phyloP scores from a whole-genome alignment of 768 basidiomycete species.

The Serendipita indica region DNA sequence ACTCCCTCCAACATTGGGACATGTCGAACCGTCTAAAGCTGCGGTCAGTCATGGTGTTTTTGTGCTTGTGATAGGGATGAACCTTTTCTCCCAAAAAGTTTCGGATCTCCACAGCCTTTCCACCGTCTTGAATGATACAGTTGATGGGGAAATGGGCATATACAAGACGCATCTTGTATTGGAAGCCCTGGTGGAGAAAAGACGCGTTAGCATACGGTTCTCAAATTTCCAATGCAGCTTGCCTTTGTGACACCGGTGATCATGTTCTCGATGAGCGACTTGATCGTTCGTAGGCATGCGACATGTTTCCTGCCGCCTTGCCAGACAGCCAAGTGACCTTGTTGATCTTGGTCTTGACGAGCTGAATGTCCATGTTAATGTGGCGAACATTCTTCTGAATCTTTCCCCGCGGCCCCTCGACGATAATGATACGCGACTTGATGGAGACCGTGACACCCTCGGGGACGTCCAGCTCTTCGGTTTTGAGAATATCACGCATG shows the following conservation, averaged over 20 bases:
- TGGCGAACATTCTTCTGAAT: slow-evolving; percentile 87
- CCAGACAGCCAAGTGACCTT: slow-evolving; percentile 90
- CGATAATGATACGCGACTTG: slow-evolving; percentile 84
- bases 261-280: slow-evolving; percentile 93
- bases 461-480: slow-evolving; percentile 83
- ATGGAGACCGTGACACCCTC: slow-evolving; percentile 70
- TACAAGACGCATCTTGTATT: slow-evolving; percentile 99
- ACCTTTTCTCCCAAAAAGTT: slow-evolving; percentile 95
- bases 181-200: slow-evolving; percentile 59
- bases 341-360: slow-evolving; percentile 57
- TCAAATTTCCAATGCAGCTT: slow-evolving; percentile 12
- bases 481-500: slow-evolving; percentile 90
- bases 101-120: slow-evolving; percentile 68
- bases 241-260: slow-evolving; percentile 93
- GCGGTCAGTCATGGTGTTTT: neutral
- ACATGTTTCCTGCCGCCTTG: slow-evolving; percentile 97
- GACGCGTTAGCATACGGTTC: neutral
- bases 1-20: slow-evolving; percentile 89
- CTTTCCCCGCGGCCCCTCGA: slow-evolving; percentile 84
- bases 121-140: slow-evolving; percentile 75
- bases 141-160: slow-evolving; percentile 99
- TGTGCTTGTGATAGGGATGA: neutral
- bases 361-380: slow-evolving; percentile 84
- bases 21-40: slow-evolving; percentile 65
- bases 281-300: slow-evolving; percentile 93